Evolutionary conservation across 2,329 filamentous ascomycete species (phyloP), one percentile per base, ranked within the genome.

Genomic region (Aspergillus aculeatinus): DNA sequence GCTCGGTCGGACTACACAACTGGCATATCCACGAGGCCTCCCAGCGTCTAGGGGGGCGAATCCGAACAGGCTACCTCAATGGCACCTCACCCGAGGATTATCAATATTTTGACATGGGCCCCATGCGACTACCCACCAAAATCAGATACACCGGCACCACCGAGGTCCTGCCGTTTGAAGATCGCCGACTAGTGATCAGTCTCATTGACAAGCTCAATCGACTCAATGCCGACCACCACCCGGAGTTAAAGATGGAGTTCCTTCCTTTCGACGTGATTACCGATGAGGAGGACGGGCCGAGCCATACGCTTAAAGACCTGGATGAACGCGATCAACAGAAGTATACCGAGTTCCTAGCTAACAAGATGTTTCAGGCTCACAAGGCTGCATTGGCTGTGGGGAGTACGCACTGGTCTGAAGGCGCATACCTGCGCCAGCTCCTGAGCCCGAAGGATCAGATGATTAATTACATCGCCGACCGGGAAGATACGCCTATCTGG

Each of bases 11-110:
- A 1, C 61, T 81, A 14, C 73, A 75, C 14, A 79, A 80, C 55
- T 77, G 77, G 77, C 74, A 78, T 56, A 76, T 81, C 0, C 65
- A 81, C 2, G 79, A 81, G 67, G 77, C 78, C 0, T 74, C 72
- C 5, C 68, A 75, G 4, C 71, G 76, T 3, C 61, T 79, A 1
- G 79, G 79, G 2, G 79, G 79, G 1, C 73, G 79, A 2, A 73
- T 81, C n/a, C 72, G 73, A n/a, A 80, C 79, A 2, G 68, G 69
- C 2, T 80, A 77, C 57, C 65, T 81, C 16, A 76, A 72, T 23
- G 60, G 56, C 6, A 68, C 65, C 5, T 54, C 65, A 7, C 39
- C 39, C 14, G 39, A 44, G 4, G 39, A 44, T 44, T 44, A 44
- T 44, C 64, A 72, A 60, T 70, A 65, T 64, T 63, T 64, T 4